Percentiles rank a stretch among this genome's conserved stretches.
Evolutionary conservation across 306 rosid species (phyloP).

Genomic region (Casuarina equisetifolia): DNA sequence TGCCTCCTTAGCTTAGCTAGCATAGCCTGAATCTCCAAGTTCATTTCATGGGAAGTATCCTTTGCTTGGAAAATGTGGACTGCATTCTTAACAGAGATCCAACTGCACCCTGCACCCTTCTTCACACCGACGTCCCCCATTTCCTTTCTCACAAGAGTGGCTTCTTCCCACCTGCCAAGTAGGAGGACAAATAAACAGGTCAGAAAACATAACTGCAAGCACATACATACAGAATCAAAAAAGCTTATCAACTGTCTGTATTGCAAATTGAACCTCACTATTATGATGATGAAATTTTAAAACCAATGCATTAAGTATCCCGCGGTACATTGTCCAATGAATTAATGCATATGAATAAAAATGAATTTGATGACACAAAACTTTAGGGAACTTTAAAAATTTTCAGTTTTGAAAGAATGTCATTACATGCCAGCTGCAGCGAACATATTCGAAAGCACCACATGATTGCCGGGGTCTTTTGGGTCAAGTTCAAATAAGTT

Average conservation of each 20-base stretch:
- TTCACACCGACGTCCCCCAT: conserved; percentile 80
- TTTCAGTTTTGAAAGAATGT: background rate
- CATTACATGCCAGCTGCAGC: conserved; percentile 82
- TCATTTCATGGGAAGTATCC: conserved; percentile 62
- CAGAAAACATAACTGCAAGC: background rate
- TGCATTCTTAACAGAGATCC: conserved; percentile 67
- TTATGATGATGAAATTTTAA: background rate
- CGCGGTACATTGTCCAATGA: conserved; percentile 1
- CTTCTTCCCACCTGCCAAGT: conserved; percentile 84
- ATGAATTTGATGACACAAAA: conserved; percentile 1
- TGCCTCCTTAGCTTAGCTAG: conserved; percentile 48
- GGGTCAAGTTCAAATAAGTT: conserved; percentile 81
- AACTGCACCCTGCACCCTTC: conserved; percentile 76
- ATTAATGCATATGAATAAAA: background rate
- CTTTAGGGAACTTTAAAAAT: background rate
- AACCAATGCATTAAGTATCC: background rate
- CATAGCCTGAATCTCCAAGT: conserved; percentile 70
- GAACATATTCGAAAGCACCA: conserved; percentile 77
- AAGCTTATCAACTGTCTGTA: conserved; percentile 8
- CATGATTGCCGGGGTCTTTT: conserved; percentile 85
- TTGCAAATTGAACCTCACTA: background rate
- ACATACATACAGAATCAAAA: background rate
- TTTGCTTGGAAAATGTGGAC: conserved; percentile 78
- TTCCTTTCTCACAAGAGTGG: conserved; percentile 66
- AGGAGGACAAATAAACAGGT: background rate